Conservation (phyloP, 345 rosid genomes). For the Conringia planisiliqua region DNA sequence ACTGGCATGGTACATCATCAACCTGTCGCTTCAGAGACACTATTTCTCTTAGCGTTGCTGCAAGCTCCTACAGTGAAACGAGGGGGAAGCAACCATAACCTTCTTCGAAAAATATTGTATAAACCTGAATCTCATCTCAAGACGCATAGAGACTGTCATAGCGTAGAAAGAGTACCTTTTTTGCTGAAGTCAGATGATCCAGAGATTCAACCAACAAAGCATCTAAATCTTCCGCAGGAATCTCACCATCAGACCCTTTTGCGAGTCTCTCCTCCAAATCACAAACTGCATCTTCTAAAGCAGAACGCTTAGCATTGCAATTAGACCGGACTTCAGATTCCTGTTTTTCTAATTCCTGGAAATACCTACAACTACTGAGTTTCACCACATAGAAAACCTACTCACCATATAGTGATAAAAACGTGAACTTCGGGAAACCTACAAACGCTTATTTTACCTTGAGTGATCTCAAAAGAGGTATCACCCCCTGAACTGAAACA, state of each 20-base stretch:
- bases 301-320: conserved; percentile 37
- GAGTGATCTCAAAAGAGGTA: conserved; percentile 40
- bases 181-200: conserved; percentile 48
- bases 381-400: not conserved
- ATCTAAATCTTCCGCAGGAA: conserved; percentile 39
- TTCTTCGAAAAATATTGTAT: not conserved
- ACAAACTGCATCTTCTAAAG: conserved; percentile 42
- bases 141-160: not conserved
- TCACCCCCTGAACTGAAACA: conserved; percentile 40
- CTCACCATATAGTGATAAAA: not conserved
- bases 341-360: conserved; percentile 52
- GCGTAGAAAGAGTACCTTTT: conserved; percentile 39
- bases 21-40: conserved; percentile 56
- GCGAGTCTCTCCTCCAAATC: conserved; percentile 48
- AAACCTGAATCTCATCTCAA: not conserved
- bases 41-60: conserved; percentile 49
- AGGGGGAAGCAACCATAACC: not conserved
- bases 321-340: conserved; percentile 44
- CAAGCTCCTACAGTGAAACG: conserved; percentile 54
- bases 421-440: not conserved
- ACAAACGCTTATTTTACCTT: conserved; percentile 39
- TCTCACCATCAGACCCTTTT: conserved; percentile 33
- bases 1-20: conserved; percentile 67
- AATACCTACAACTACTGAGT: not conserved
- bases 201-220: conserved; percentile 36